Percentiles rank a stretch among this genome's conserved stretches.
phyloP scores from a whole-genome alignment of 495 filamentous ascomycete genomes.

The Cercophora samala region DNA sequence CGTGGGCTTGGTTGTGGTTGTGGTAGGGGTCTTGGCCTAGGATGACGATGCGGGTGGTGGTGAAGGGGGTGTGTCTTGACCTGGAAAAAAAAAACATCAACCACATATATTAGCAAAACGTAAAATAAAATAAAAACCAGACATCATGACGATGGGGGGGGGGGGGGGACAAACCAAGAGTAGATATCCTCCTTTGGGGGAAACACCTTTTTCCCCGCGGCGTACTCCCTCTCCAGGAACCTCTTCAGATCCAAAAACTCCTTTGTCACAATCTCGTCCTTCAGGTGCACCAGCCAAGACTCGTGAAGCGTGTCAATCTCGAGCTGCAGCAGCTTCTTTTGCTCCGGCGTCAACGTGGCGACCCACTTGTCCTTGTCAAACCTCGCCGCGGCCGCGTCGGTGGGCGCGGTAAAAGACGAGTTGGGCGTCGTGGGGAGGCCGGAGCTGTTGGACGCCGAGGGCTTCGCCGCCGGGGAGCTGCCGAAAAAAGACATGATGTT shows the following conservation, averaged over 20 bases:
- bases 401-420: slow-evolving; percentile 15
- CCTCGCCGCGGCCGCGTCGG: slow-evolving; percentile 42
- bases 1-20: slow-evolving; percentile 92
- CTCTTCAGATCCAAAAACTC: slow-evolving; percentile 84
- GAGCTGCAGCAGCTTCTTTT: slow-evolving; percentile 73
- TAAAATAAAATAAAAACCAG: too few species aligned
- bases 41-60: slow-evolving; percentile 83
- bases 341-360: slow-evolving; percentile 70
- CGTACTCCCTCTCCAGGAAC: slow-evolving; percentile 77
- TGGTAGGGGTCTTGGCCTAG: slow-evolving; percentile 97
- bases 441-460: slow-evolving; percentile 22
- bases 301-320: slow-evolving; percentile 91
- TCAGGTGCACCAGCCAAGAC: slow-evolving; percentile 83
- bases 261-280: slow-evolving; percentile 70
- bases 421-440: slow-evolving; percentile 15
- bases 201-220: slow-evolving; percentile 70
- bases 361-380: slow-evolving; percentile 92
- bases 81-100: too few species aligned
- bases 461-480: slow-evolving; percentile 30
- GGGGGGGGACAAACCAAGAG: slow-evolving; percentile 62
- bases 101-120: too few species aligned
- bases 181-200: slow-evolving; percentile 89
- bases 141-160: background rate
- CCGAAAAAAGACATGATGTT: slow-evolving; percentile 56
- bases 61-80: slow-evolving; percentile 86